Conservation (phyloP, 2,329 filamentous ascomycete genomes). For the Aspergillus vadensis region DNA sequence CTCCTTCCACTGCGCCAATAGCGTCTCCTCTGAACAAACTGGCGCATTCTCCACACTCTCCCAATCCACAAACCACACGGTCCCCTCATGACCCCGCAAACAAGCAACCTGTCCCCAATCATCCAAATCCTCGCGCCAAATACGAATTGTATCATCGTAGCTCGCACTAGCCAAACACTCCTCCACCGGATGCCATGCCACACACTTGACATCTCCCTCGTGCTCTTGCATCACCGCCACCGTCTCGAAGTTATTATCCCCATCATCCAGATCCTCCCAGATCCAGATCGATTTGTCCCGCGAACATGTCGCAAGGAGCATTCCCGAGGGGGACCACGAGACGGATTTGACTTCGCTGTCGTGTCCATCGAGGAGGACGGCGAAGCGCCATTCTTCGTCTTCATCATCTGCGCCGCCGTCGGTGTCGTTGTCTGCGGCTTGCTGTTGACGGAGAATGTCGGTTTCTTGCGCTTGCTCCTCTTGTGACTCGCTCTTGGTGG, state of each 20-base stretch:
- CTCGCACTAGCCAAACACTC: slow-evolving; percentile 86
- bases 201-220: slow-evolving; percentile 90
- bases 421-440: slow-evolving; percentile 19
- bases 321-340: slow-evolving; percentile 65
- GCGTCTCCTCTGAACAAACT: neutral
- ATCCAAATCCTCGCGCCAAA: slow-evolving; percentile 89
- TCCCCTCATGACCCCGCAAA: slow-evolving; percentile 77
- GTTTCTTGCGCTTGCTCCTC: slow-evolving; percentile 6
- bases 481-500: neutral
- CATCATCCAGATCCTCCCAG: slow-evolving; percentile 87
- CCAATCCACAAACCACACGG: slow-evolving; percentile 85
- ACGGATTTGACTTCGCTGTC: slow-evolving; percentile 93
- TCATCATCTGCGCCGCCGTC: slow-evolving; percentile 61
- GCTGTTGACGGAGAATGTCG: slow-evolving; percentile 4
- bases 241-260: slow-evolving; percentile 95
- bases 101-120: slow-evolving; percentile 91
- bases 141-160: slow-evolving; percentile 86
- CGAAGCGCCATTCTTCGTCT: slow-evolving; percentile 87
- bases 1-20: slow-evolving; percentile 30
- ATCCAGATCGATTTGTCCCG: slow-evolving; percentile 97
- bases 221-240: slow-evolving; percentile 94
- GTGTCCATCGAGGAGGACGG: slow-evolving; percentile 89
- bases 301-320: slow-evolving; percentile 82
- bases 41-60: slow-evolving; percentile 43
- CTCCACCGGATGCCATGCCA: slow-evolving; percentile 82